A percentile compares a stretch with the other conserved stretches of the same genome.
Conservation (phyloP, 2,329 filamentous ascomycete species). For the Curvularia spicifera region DNA sequence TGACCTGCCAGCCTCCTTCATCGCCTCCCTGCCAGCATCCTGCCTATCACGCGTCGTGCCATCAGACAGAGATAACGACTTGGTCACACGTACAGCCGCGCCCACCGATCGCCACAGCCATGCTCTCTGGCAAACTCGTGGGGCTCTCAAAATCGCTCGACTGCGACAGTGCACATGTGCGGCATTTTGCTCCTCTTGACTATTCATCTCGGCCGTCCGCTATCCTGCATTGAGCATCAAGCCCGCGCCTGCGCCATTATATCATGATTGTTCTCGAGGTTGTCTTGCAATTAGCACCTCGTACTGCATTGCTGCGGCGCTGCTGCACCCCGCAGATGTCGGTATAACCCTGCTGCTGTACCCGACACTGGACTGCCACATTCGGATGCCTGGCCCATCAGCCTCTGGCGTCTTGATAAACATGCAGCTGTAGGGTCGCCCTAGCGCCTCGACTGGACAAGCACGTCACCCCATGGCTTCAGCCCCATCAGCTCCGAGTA, state of each 20-base stretch:
- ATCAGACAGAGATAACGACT: constrained; percentile 12
- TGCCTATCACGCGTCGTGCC: not conserved
- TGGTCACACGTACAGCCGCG: constrained; percentile 18
- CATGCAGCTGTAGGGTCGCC: constrained; percentile 7
- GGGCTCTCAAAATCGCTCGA: constrained; percentile 3
- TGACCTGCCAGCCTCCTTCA: constrained; percentile 3
- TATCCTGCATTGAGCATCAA: not conserved
- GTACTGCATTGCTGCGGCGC: not conserved
- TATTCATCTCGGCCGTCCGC: not conserved
- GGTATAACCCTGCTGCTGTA: not conserved
- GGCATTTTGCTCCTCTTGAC: not conserved
- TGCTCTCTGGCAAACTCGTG: constrained; percentile 20
- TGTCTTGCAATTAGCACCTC: not conserved
- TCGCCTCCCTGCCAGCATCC: not conserved
- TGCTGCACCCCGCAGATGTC: not conserved
- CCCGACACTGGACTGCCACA: constrained; percentile 4
- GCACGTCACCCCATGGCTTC: not conserved
- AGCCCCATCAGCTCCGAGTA: not conserved
- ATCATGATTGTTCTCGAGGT: not conserved
- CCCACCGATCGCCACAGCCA: constrained; percentile 14
- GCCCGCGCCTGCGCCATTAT: not conserved
- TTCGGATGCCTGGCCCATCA: constrained; percentile 15
- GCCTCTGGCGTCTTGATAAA: constrained; percentile 15
- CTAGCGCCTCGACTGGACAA: not conserved
- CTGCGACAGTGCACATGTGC: not conserved